Conservation (phyloP, 768 basidiomycete species). For the Mycena maculata region DNA sequence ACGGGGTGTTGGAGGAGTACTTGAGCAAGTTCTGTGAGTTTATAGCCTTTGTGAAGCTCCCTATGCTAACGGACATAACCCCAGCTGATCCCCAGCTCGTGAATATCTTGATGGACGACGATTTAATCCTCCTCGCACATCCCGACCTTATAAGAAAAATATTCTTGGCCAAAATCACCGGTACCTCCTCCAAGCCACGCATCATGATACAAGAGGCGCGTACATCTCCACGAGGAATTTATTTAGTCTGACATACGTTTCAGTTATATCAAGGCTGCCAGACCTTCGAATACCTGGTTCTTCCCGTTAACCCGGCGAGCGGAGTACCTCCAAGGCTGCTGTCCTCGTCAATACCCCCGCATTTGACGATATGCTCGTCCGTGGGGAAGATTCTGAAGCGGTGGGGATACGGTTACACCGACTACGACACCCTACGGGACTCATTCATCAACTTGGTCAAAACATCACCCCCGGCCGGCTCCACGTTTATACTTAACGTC, state of each 20-base stretch:
- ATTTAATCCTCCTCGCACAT: neutral
- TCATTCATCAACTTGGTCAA: neutral
- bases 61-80: no score
- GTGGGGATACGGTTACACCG: neutral
- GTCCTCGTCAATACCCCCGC: neutral
- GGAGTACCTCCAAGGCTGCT: neutral
- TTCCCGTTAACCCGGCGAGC: constrained; percentile 4
- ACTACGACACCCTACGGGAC: neutral
- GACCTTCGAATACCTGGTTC: constrained; percentile 9
- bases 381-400: neutral
- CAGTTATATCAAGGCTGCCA: neutral
- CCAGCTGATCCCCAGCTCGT: neutral
- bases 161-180: no score
- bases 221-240: no score
- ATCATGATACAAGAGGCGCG: no score
- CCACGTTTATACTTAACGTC: neutral
- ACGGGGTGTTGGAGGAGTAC: neutral
- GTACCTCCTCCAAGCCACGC: no score
- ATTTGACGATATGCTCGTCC: neutral
- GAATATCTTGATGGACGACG: neutral
- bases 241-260: no score
- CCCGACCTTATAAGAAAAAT: neutral
- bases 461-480: neutral
- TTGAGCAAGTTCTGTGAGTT: neutral
- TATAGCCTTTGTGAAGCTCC: neutral